phyloP scores from a whole-genome alignment of 345 rosid species.

The Salix arbutifolia region DNA sequence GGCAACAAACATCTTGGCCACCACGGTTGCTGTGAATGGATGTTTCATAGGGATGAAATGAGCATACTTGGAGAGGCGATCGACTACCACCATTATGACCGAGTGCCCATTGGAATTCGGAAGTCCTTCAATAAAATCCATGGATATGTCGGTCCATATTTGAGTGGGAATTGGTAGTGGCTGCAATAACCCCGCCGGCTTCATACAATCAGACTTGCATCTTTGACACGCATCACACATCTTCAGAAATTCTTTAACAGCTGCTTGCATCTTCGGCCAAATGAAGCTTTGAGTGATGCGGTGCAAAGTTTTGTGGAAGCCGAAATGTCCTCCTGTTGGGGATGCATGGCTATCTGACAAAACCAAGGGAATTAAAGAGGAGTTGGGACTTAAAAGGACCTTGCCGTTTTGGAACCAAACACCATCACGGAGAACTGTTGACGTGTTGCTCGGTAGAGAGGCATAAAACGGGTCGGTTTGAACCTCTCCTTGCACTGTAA shows the following conservation, averaged over 20 bases:
- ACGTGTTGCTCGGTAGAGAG: too few species aligned
- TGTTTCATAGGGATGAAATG: background rate
- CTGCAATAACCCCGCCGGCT: background rate
- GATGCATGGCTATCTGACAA: too few species aligned
- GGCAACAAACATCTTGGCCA: background rate
- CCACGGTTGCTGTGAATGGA: fast-evolving
- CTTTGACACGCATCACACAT: background rate
- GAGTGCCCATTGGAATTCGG: background rate
- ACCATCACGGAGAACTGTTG: too few species aligned
- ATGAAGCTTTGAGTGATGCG: background rate
- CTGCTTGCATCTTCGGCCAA: background rate
- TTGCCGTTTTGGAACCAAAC: too few species aligned
- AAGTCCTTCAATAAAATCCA: background rate
- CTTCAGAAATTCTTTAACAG: background rate
- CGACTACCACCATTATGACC: background rate
- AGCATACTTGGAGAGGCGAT: background rate
- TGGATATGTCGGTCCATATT: background rate
- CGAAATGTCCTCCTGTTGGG: too few species aligned
- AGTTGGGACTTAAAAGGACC: too few species aligned
- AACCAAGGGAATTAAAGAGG: too few species aligned
- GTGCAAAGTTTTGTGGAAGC: too few species aligned
- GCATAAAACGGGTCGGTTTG: too few species aligned
- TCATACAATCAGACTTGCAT: background rate
- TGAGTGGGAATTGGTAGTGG: background rate
- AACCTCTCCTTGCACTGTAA: too few species aligned